Percentiles rank a stretch among this genome's conserved stretches.
phyloP scores from a whole-genome alignment of 2,329 filamentous ascomycete species.

The Penicillium expansum region DNA sequence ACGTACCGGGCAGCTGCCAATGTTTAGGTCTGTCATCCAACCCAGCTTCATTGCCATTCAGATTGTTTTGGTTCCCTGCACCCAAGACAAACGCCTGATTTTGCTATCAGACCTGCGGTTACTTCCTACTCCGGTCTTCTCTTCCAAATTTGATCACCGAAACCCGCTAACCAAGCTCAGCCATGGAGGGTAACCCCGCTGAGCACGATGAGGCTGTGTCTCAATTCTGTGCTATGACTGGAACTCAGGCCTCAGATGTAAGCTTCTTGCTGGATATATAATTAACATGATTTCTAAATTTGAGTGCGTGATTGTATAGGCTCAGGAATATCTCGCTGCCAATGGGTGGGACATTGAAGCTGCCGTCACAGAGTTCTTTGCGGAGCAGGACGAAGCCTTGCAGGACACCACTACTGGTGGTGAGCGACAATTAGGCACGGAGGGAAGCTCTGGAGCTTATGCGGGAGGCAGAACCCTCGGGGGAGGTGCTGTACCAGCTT shows the following conservation, averaged over 20 bases:
- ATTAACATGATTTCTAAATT: background rate
- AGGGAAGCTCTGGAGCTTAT: constrained; percentile 19
- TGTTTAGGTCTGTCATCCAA: constrained; percentile 3
- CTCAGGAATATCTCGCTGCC: constrained; percentile 62
- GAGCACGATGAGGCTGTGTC: constrained; percentile 46
- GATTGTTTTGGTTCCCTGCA: background rate
- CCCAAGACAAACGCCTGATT: too few species aligned
- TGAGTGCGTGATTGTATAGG: constrained; percentile 46
- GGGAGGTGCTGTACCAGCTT: constrained; percentile 29
- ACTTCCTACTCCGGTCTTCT: background rate
- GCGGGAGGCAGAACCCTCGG: constrained; percentile 35
- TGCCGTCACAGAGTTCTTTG: constrained; percentile 63
- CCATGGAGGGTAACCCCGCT: constrained; percentile 36
- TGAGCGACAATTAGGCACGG: constrained; percentile 26
- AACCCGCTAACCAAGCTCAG: constrained; percentile 8
- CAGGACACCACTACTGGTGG: constrained; percentile 32
- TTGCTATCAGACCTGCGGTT: background rate
- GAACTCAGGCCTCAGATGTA: constrained; percentile 51
- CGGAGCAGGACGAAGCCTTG: constrained; percentile 43
- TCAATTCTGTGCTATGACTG: constrained; percentile 59
- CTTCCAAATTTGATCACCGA: background rate
- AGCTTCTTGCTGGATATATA: constrained; percentile 1
- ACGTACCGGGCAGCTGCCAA: constrained; percentile 1
- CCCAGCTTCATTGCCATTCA: background rate
- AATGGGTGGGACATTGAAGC: constrained; percentile 65